phyloP scores from a whole-genome alignment of 2,329 filamentous ascomycete genomes.

The Colletotrichum viniferum region DNA sequence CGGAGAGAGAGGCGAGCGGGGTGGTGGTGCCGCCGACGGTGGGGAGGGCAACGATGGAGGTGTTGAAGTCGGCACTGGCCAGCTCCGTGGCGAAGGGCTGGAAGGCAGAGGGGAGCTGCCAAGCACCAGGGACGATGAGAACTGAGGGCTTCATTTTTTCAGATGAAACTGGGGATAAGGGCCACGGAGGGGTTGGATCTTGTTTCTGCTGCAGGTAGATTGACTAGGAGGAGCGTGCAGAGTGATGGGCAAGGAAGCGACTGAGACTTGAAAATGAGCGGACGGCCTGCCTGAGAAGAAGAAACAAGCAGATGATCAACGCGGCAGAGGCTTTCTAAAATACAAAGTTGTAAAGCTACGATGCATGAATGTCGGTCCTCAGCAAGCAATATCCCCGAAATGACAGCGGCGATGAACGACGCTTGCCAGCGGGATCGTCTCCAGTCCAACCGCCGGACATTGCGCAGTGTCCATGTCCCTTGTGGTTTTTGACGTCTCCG shows the following conservation, averaged over 20 bases:
- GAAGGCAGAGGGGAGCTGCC: constrained; percentile 37
- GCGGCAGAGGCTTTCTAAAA: constrained; percentile 12
- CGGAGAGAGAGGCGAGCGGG: constrained; percentile 26
- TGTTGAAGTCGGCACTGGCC: constrained; percentile 23
- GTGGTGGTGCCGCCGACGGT: constrained; percentile 33
- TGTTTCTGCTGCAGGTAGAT: constrained; percentile 3
- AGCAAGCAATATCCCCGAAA: constrained; percentile 11
- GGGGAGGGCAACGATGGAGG: constrained; percentile 33
- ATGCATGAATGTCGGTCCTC: neutral
- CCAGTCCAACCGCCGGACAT: neutral
- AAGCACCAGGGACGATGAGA: constrained; percentile 44
- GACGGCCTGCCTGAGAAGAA: neutral
- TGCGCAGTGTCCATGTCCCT: neutral
- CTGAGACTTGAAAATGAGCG: neutral
- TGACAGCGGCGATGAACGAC: neutral
- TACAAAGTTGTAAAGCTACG: neutral
- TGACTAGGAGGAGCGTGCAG: neutral
- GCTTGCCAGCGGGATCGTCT: neutral
- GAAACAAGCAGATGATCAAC: neutral
- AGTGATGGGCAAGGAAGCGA: neutral
- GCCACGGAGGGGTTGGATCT: neutral
- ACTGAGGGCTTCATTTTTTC: constrained; percentile 27
- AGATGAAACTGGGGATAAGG: neutral
- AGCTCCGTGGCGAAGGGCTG: constrained; percentile 13
- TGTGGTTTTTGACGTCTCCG: neutral